phyloP scores from a whole-genome alignment of 2,329 filamentous ascomycete genomes.

The Colletotrichum trifolii region DNA sequence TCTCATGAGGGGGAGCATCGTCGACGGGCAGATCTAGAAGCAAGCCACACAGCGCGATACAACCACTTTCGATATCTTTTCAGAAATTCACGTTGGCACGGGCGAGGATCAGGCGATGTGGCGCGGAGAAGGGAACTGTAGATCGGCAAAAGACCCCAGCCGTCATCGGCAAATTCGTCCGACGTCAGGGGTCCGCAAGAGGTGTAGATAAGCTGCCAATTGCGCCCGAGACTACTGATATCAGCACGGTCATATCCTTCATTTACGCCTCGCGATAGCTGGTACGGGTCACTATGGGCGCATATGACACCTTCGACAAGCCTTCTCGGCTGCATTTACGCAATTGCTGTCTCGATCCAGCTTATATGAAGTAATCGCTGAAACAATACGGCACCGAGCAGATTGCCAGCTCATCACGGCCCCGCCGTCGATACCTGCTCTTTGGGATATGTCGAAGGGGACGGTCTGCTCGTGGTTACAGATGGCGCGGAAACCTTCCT shows the following conservation, averaged over 20 bases:
- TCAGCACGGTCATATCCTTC: no score
- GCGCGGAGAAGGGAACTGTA: not conserved
- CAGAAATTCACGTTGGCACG: no score
- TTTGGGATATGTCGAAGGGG: no score
- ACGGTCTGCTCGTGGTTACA: not conserved
- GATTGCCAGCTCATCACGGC: not conserved
- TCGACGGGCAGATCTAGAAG: not conserved
- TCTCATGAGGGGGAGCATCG: conserved; percentile 3
- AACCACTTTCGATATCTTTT: no score
- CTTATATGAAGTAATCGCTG: not conserved
- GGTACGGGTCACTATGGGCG: no score
- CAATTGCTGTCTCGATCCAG: not conserved
- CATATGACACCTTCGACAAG: no score
- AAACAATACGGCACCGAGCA: not conserved
- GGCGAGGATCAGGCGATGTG: not conserved
- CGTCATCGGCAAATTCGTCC: conserved; percentile 6
- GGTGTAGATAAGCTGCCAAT: conserved; percentile 10
- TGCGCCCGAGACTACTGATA: not conserved
- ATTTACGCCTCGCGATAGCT: not conserved
- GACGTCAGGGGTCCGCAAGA: not conserved
- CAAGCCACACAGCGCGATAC: not conserved
- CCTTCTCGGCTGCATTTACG: not conserved
- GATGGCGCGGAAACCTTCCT: not conserved
- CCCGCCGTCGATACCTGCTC: not conserved
- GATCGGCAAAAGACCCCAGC: conserved; percentile 14